These are phyloP conservation scores for Nelumbo lutea DNA, from an alignment of 164 flowering plant species.

Conservation along the genomic window DNA sequence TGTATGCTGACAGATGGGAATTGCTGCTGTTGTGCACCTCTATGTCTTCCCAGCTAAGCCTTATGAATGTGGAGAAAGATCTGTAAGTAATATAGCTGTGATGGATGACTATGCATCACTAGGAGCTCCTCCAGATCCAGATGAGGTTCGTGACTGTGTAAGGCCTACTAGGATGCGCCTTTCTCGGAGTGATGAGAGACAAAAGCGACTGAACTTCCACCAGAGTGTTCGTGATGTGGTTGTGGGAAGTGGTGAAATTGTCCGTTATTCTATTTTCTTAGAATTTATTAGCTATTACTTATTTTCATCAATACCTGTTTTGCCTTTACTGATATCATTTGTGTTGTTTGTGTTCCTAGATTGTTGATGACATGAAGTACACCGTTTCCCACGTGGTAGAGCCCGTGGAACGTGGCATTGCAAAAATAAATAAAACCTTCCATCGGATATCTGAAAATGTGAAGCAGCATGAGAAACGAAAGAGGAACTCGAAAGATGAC, in stretches of 20 bases:
- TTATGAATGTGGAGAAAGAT: slow-evolving; percentile 90
- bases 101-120: slow-evolving; percentile 89
- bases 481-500: slow-evolving; percentile 70
- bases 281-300: background rate
- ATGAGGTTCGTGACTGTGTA: slow-evolving; percentile 84
- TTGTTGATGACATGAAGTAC: slow-evolving; percentile 93
- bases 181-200: slow-evolving; percentile 56
- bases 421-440: slow-evolving; percentile 70
- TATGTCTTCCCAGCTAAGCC: slow-evolving; percentile 92
- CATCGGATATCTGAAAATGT: slow-evolving; percentile 93
- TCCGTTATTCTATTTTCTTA: slow-evolving; percentile 24
- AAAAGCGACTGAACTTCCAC: slow-evolving; percentile 59
- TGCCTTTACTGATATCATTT: background rate
- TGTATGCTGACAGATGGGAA: slow-evolving; percentile 63
- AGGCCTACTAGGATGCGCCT: slow-evolving; percentile 46
- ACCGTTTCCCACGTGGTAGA: slow-evolving; percentile 96
- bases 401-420: slow-evolving; percentile 92
- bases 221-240: slow-evolving; percentile 96
- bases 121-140: slow-evolving; percentile 86
- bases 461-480: slow-evolving; percentile 53
- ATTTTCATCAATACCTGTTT: background rate
- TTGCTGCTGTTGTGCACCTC: slow-evolving; percentile 92
- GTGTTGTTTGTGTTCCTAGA: slow-evolving; percentile 31
- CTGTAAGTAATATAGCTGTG: slow-evolving; percentile 90
- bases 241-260: slow-evolving; percentile 94